Conservation (phyloP, 176 grass and related monocot species). For the Poa annua region DNA sequence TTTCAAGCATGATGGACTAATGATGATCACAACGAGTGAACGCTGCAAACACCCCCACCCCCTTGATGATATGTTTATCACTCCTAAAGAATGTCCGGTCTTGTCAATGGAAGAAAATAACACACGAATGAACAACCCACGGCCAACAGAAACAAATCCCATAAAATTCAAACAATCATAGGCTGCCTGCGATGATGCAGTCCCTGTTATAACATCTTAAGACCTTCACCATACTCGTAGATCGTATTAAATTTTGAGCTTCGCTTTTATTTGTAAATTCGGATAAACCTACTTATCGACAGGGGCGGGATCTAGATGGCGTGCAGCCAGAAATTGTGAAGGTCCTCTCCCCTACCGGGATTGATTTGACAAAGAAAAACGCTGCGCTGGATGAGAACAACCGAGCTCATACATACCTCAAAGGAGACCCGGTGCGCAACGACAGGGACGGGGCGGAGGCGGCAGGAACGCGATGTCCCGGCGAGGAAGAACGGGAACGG, state of each 20-base stretch:
- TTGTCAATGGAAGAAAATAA: neutral
- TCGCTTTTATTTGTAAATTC: neutral
- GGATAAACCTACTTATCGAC: neutral
- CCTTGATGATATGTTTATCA: neutral
- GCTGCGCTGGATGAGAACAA: neutral
- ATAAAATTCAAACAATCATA: neutral
- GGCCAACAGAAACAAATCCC: neutral
- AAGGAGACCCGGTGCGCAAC: slow-evolving; percentile 1
- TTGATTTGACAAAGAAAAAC: neutral
- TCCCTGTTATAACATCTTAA: neutral
- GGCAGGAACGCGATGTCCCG: neutral
- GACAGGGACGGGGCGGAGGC: neutral
- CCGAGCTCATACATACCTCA: slow-evolving; percentile 1
- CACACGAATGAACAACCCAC: neutral
- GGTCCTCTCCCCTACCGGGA: neutral
- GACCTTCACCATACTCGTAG: neutral
- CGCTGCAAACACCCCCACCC: neutral
- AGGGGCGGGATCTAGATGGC: slow-evolving; percentile 9
- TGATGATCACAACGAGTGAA: neutral
- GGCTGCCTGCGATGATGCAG: neutral
- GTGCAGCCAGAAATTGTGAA: neutral
- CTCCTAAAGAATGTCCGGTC: neutral
- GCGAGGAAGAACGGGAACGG: neutral
- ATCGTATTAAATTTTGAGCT: neutral
- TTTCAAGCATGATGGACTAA: neutral